Conservation (phyloP, 176 grass and related monocot species). For the Aegilops longissima region DNA sequence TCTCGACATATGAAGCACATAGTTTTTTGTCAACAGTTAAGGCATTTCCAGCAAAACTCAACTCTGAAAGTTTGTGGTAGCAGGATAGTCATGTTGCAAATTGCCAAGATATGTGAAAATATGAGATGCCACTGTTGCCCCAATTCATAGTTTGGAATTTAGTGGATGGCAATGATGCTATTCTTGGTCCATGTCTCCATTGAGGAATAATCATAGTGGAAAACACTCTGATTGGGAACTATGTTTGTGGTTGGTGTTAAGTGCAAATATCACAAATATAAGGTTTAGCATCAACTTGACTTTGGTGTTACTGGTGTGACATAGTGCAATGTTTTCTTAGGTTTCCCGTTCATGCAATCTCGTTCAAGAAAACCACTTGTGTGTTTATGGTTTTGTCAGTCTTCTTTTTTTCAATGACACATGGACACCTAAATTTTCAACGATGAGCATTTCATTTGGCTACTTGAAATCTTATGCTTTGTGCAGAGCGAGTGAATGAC, state of each 20-base stretch:
- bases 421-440: not conserved
- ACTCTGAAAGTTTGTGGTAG: too few species aligned
- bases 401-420: not conserved
- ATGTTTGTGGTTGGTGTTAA: conserved; percentile 72
- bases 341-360: not conserved
- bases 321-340: not conserved
- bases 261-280: conserved; percentile 94
- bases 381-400: not conserved
- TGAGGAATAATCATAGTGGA: too few species aligned
- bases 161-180: too few species aligned
- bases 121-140: too few species aligned
- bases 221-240: conserved; percentile 70
- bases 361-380: not conserved
- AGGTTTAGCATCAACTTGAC: conserved; percentile 47
- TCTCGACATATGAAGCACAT: too few species aligned
- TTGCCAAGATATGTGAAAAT: too few species aligned
- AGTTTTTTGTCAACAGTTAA: too few species aligned
- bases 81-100: too few species aligned
- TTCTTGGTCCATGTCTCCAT: too few species aligned
- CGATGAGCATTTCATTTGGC: not conserved
- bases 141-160: too few species aligned
- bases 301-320: not conserved
- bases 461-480: conserved; percentile 25
- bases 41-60: too few species aligned
- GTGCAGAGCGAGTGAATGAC: not conserved